Evolutionary conservation across 495 filamentous ascomycete genomes (phyloP).

Genomic region (Penicillium ucsense): DNA sequence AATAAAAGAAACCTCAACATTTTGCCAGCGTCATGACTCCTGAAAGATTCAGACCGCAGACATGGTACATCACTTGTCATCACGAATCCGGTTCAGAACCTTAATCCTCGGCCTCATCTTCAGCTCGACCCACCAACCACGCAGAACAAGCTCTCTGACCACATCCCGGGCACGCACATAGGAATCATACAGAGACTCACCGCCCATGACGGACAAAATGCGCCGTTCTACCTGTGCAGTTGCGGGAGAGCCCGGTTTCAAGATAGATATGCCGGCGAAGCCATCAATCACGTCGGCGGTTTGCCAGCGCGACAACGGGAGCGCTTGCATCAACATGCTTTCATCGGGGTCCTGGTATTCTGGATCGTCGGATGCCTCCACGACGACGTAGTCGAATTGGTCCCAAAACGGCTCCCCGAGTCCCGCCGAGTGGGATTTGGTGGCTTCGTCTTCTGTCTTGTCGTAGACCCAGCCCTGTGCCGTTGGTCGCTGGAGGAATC

Average conservation of each 20-base stretch:
- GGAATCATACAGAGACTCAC: conserved; percentile 8
- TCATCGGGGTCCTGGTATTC: conserved; percentile 12
- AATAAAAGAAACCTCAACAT: no score
- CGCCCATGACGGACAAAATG: conserved; percentile 16
- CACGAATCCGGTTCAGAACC: conserved; percentile 19
- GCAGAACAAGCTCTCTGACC: conserved; percentile 13
- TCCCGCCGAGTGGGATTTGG: conserved; percentile 32
- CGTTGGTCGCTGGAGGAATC: conserved; percentile 53
- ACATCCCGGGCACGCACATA: conserved; percentile 17
- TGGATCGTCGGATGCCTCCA: conserved; percentile 46
- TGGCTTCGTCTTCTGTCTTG: conserved; percentile 39
- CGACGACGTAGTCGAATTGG: conserved; percentile 69
- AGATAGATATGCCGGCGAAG: conserved; percentile 58
- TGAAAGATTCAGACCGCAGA: no score
- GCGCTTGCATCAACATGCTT: conserved; percentile 2
- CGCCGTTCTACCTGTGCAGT: conserved; percentile 22
- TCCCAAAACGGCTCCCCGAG: conserved; percentile 59
- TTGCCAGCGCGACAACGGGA: conserved; percentile 49
- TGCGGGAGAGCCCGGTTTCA: conserved; percentile 41
- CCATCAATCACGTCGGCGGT: conserved; percentile 57
- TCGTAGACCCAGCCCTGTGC: conserved; percentile 41
- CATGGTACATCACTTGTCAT: background rate
- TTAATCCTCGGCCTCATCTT: conserved; percentile 31
- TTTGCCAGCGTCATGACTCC: no score
- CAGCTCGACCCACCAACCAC: conserved; percentile 37